Evolutionary conservation across 1,139 yeast genomes (phyloP).

Genomic region (Saccharomycopsis crataegensis): DNA sequence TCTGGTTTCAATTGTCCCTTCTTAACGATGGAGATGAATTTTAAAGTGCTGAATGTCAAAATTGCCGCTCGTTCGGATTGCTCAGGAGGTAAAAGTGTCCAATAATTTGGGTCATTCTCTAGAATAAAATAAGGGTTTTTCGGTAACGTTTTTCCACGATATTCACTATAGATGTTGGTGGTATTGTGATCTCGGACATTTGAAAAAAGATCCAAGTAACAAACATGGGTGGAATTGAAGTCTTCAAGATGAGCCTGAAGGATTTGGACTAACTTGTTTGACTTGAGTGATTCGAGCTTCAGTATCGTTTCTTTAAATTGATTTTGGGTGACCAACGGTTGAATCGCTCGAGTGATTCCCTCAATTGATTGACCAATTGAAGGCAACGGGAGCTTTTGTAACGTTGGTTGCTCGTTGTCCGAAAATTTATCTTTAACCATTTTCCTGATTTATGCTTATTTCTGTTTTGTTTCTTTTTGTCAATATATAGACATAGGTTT

Average conservation of each 20-base stretch:
- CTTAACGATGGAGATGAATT: conserved; percentile 55
- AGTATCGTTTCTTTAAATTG: not conserved
- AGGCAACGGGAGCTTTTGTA: conserved; percentile 18
- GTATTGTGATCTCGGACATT: conserved; percentile 44
- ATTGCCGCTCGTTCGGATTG: conserved; percentile 65
- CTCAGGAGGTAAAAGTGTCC: conserved; percentile 39
- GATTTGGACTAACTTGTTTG: conserved; percentile 7
- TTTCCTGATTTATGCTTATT: not conserved
- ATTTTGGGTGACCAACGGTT: conserved; percentile 11
- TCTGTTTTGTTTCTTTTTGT: too few species aligned
- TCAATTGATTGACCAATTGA: conserved; percentile 6
- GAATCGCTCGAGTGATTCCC: conserved; percentile 6
- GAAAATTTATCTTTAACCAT: too few species aligned
- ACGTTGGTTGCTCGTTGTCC: not conserved
- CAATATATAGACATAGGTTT: too few species aligned
- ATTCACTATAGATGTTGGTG: conserved; percentile 59
- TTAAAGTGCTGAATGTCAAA: conserved; percentile 54
- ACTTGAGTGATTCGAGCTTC: conserved; percentile 1
- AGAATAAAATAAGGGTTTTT: conserved; percentile 66
- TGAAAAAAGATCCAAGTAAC: conserved; percentile 51
- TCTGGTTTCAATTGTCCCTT: conserved; percentile 50
- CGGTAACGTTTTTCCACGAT: conserved; percentile 60
- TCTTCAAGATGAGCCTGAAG: conserved; percentile 48
- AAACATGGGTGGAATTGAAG: conserved; percentile 36
- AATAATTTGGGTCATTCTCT: conserved; percentile 66